A percentile compares a stretch with the other conserved stretches of the same genome.
phyloP scores from a whole-genome alignment of 2,329 filamentous ascomycete species.

The Colletotrichum sp. region DNA sequence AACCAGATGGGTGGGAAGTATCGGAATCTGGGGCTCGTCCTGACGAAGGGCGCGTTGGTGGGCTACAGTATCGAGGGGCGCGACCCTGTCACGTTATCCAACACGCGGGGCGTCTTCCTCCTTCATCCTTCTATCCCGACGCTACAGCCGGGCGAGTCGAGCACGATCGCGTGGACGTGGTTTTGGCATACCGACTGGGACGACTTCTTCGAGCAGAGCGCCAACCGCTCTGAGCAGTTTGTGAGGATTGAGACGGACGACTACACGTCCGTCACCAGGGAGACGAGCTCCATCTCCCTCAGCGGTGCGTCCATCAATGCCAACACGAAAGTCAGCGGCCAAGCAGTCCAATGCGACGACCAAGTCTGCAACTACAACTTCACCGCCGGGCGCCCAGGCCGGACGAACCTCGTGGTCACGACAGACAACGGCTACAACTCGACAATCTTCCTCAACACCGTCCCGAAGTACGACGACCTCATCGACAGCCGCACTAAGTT shows the following conservation, averaged over 20 bases:
- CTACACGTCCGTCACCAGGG: background rate
- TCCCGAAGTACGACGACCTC: background rate
- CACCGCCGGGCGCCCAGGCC: background rate
- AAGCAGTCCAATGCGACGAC: background rate
- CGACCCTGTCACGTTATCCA: background rate
- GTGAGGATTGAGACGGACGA: background rate
- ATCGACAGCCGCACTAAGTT: background rate
- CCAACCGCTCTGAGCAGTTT: background rate
- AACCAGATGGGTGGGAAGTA: constrained; percentile 10
- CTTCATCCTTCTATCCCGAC: background rate
- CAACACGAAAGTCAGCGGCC: background rate
- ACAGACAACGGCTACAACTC: background rate
- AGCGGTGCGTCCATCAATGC: background rate
- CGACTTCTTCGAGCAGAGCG: background rate
- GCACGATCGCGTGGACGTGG: constrained; percentile 1
- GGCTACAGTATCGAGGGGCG: constrained; percentile 18
- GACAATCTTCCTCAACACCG: background rate
- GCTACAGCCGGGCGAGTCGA: background rate
- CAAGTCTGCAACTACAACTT: background rate
- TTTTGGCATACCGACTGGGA: constrained; percentile 16
- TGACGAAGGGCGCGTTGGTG: constrained; percentile 1
- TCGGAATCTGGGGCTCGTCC: constrained; percentile 5
- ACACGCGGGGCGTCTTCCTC: constrained; percentile 8
- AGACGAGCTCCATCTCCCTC: background rate
- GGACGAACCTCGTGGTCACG: background rate